Evolutionary conservation across 2,329 filamentous ascomycete species (phyloP).

Genomic region (Neonectria ditissima): DNA sequence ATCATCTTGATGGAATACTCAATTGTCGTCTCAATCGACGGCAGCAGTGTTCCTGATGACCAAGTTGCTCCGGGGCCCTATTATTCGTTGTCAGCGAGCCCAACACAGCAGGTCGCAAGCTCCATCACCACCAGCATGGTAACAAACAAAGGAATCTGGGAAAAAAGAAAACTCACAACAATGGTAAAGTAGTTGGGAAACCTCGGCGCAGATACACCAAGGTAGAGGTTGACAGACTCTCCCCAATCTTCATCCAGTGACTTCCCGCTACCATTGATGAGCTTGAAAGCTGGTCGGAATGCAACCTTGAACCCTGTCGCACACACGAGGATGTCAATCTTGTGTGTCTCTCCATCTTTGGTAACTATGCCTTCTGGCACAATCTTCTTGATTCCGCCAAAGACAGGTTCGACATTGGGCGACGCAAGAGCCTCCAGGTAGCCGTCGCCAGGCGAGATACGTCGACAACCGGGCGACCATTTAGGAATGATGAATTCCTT

Average conservation of each 20-base stretch:
- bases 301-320: constrained; percentile 55
- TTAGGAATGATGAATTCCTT: constrained; percentile 55
- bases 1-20: constrained; percentile 54
- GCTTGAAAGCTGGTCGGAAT: constrained; percentile 58
- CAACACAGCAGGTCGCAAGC: not conserved
- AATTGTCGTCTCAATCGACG: constrained; percentile 57
- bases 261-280: constrained; percentile 48
- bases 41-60: constrained; percentile 57
- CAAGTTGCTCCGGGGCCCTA: constrained; percentile 56
- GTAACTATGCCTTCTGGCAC: constrained; percentile 47
- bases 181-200: constrained; percentile 60
- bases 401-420: constrained; percentile 58
- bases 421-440: constrained; percentile 57
- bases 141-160: not conserved
- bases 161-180: constrained; percentile 34
- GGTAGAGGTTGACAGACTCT: constrained; percentile 56
- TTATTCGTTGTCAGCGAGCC: not conserved
- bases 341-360: constrained; percentile 46
- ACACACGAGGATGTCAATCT: constrained; percentile 51
- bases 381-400: constrained; percentile 53
- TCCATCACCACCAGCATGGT: not conserved
- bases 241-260: constrained; percentile 60
- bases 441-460: constrained; percentile 56
- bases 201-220: constrained; percentile 57
- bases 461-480: constrained; percentile 58